Conservation (phyloP, 2,329 filamentous ascomycete genomes). For the Scedosporium minutisporum region DNA sequence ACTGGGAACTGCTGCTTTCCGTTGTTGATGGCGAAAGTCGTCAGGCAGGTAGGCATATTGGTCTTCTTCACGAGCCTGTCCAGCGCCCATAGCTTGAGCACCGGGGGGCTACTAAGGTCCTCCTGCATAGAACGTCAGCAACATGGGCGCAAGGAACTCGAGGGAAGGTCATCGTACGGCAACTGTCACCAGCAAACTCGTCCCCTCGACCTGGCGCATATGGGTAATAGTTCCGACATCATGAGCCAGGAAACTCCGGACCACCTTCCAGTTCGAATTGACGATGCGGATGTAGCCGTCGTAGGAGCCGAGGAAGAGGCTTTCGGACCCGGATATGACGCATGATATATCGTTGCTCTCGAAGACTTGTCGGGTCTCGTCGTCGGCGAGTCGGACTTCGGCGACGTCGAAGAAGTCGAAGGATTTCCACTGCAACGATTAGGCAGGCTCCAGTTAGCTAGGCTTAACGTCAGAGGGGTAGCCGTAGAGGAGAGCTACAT, state of each 20-base stretch:
- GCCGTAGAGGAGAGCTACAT: background rate
- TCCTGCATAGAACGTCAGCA: conserved; percentile 41
- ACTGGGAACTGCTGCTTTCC: conserved; percentile 88
- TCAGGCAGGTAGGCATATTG: conserved; percentile 77
- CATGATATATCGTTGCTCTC: conserved; percentile 76
- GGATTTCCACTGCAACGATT: conserved; percentile 80
- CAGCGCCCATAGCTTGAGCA: conserved; percentile 94
- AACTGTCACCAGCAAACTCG: conserved; percentile 74
- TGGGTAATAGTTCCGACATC: conserved; percentile 74
- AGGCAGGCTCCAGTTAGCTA: background rate
- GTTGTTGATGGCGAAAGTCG: conserved; percentile 78
- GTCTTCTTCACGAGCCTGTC: conserved; percentile 93
- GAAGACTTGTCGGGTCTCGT: conserved; percentile 69
- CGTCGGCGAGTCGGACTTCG: conserved; percentile 69
- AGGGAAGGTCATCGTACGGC: conserved; percentile 32
- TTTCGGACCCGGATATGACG: conserved; percentile 78
- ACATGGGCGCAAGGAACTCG: background rate
- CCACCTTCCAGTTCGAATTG: conserved; percentile 75
- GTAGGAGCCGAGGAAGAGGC: conserved; percentile 76
- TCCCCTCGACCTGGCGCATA: conserved; percentile 85
- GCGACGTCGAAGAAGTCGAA: conserved; percentile 99
- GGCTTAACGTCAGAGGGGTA: background rate
- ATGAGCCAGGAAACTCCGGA: conserved; percentile 80
- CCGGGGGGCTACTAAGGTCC: conserved; percentile 76
- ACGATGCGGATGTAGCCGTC: conserved; percentile 84